Conservation (phyloP, 2,329 filamentous ascomycete genomes). For the Neofusicoccum parvum region DNA sequence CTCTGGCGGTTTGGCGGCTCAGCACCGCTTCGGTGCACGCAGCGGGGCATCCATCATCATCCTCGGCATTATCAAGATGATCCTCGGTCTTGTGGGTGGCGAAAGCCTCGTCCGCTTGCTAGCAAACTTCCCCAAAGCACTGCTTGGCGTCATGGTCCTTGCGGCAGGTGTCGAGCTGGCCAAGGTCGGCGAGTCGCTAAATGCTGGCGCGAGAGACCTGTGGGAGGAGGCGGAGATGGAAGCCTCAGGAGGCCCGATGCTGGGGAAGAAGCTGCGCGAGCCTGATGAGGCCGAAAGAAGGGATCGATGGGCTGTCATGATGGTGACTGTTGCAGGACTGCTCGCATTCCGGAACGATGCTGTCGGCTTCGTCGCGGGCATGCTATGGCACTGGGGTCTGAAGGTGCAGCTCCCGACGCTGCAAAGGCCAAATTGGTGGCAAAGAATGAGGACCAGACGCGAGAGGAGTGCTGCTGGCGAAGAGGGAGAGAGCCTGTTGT, state of each 20-base stretch:
- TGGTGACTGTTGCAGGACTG: constrained; percentile 79
- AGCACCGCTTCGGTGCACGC: constrained; percentile 87
- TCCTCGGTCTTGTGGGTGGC: constrained; percentile 72
- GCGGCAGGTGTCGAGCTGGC: constrained; percentile 86
- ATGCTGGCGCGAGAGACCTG: constrained; percentile 68
- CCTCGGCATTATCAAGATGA: constrained; percentile 73
- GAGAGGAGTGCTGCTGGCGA: neutral
- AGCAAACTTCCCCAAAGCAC: constrained; percentile 69
- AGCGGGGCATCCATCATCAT: constrained; percentile 82
- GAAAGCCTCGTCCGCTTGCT: constrained; percentile 73
- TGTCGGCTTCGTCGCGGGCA: constrained; percentile 79
- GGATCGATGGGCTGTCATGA: constrained; percentile 85
- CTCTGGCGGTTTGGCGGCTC: constrained; percentile 84
- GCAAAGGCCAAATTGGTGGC: constrained; percentile 6
- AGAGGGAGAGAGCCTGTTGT: constrained; percentile 1
- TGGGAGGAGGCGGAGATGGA: constrained; percentile 42
- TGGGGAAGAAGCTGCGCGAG: constrained; percentile 51
- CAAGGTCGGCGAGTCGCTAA: constrained; percentile 80
- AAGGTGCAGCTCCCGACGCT: constrained; percentile 14
- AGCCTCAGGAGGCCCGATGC: constrained; percentile 22
- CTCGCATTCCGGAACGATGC: constrained; percentile 89
- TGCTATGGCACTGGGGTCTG: constrained; percentile 76
- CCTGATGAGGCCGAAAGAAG: constrained; percentile 69
- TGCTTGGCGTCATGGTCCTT: constrained; percentile 86
- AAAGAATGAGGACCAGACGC: neutral